Percentiles rank a stretch among this genome's conserved stretches.
Evolutionary conservation across 176 grass and related monocot species (phyloP).

Genomic region (Tuctoria greenei): DNA sequence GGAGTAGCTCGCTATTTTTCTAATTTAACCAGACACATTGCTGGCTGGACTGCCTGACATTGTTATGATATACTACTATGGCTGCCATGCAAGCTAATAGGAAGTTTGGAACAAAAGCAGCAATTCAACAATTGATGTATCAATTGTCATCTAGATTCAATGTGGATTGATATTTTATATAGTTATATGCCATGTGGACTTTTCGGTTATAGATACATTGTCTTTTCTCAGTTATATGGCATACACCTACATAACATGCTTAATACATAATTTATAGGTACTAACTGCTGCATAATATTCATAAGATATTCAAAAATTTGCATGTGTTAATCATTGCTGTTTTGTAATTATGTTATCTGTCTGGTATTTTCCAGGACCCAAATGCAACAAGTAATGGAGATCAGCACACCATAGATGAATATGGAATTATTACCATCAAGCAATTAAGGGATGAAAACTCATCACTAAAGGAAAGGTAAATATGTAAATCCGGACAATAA

Average conservation of each 20-base stretch:
- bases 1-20: not conserved
- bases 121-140: not conserved
- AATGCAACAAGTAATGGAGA: constrained; percentile 36
- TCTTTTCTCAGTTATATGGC: constrained; percentile 18
- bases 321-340: constrained; percentile 11
- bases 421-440: constrained; percentile 42
- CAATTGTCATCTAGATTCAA: not conserved
- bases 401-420: constrained; percentile 18
- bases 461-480: constrained; percentile 76
- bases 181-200: not conserved
- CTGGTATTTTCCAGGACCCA: constrained; percentile 42
- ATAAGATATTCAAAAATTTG: constrained; percentile 15
- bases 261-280: not conserved
- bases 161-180: not conserved
- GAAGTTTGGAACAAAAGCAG: constrained; percentile 7
- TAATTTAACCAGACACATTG: not conserved
- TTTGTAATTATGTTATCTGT: constrained; percentile 12
- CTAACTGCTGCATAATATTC: not conserved
- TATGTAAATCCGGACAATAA: too few relatives aligned
- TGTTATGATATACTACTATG: not conserved
- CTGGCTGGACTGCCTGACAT: not conserved
- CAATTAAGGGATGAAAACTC: constrained; percentile 74
- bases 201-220: not conserved
- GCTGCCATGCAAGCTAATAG: not conserved
- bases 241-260: not conserved